Evolutionary conservation across 2,329 filamentous ascomycete genomes (phyloP).

Genomic region (Chaetomium globosum): DNA sequence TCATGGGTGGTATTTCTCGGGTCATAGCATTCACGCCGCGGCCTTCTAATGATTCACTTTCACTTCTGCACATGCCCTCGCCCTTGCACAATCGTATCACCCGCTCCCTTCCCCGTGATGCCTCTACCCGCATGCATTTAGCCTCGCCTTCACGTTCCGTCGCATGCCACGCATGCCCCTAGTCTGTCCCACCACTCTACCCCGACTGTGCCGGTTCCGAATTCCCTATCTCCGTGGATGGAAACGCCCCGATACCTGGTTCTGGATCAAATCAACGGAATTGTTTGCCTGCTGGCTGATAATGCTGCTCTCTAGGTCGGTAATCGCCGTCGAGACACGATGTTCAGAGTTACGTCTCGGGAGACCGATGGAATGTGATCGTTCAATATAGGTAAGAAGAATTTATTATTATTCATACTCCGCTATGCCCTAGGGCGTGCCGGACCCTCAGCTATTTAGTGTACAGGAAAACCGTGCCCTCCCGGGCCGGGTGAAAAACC

Average conservation of each 20-base stretch:
- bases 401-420: no score
- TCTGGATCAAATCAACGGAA: neutral
- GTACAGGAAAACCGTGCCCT: no score
- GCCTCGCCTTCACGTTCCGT: neutral
- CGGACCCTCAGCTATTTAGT: no score
- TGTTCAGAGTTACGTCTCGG: neutral
- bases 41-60: slow-evolving; percentile 30
- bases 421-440: no score
- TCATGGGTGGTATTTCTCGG: slow-evolving; percentile 27
- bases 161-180: neutral
- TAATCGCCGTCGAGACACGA: neutral
- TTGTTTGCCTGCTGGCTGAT: neutral
- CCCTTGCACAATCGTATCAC: slow-evolving; percentile 9
- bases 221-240: neutral
- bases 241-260: neutral
- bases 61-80: slow-evolving; percentile 22
- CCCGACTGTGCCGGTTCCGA: neutral
- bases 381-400: neutral
- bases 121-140: neutral
- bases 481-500: no score
- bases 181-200: neutral
- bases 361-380: neutral
- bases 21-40: slow-evolving; percentile 29
- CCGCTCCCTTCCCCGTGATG: slow-evolving; percentile 18
- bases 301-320: slow-evolving; percentile 1